Evolutionary conservation across 164 flowering plant genomes (phyloP), one percentile per base, ranked within the genome.

Genomic region (Buxus sempervirens): DNA sequence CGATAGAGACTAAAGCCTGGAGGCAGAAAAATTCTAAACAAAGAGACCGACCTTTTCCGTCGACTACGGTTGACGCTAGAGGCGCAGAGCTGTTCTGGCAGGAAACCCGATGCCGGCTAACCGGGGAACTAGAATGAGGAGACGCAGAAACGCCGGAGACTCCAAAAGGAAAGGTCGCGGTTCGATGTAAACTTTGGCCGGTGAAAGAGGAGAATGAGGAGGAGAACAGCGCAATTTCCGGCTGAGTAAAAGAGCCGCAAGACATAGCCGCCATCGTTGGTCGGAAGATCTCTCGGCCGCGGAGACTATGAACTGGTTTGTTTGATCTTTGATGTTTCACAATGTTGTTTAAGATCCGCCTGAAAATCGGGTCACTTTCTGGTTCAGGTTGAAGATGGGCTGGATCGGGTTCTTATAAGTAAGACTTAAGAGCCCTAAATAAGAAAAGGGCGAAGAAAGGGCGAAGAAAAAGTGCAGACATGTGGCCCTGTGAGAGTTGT

Each of bases 261-360:
- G 86, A 67, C 57, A 85, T 72, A 51, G 87, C 83, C 75, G 78
- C 78, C 77, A 71, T 75, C 60, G 20, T 54, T 68, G 71, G n/a
- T 13, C 21, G 68, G 25, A 45, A 45, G 38, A 32, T 32, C 5
- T 3, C 7, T 32, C 7, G 38, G 3, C 7, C 38, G 7, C 38
- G 7, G 38, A 7, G 38, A 32, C 5, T 32, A 32, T 32, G 38
- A 32, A 32, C 38, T n/a, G n/a, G n/a, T n/a, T 32, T 32, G 38
- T 32, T 32, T 32, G 3, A 32, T 32, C 5, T 32, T 32, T n/a
- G n/a, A n/a, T 32, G 3, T 32, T 32, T 32, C 7, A 32, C 38
- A n/a, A 32, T 32, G 38, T 32, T 3, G 38, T 32, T 32, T 3
- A 3, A 32, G 38, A 32, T 7, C 38, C 7, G 38, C 38, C 7